Base-by-base conservation (phyloP, 225 moss, liverwort and hornwort genomes). In the Polytrichum commune region DNA sequence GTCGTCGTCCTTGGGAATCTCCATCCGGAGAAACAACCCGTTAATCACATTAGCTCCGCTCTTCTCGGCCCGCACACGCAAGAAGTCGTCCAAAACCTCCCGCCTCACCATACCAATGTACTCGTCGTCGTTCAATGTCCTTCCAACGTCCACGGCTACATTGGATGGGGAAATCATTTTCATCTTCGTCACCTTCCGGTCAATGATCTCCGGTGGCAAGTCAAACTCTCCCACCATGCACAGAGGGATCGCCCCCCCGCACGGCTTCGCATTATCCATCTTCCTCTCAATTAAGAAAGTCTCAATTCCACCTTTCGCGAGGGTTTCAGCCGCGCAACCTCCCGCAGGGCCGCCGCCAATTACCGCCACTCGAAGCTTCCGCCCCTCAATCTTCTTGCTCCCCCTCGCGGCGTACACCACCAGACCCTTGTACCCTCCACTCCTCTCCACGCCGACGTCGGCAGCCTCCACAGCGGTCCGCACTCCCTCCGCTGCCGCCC, bases 161-260 rank as follows among this genome's bases (percentile, higher is more conserved):
- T 98, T 98, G 9, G 97, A 98, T 1, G 94, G 97, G 46, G 97
- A 98, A n/a, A 95, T 95, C 94, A 98, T 94, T 57, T 98, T 98
- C 97, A 98, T 98, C 82, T 95, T 94, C 54, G 97, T 98, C 28
- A 98, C 97, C 90, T 91, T 98, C 24, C 97, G 86, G 66, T 95
- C 97, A 19, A 98, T 98, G 23, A 95, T 98, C 29, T 90, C 90
- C 46, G 60, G 62, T 0, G 95, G 95, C 4, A 98, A 63, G 28
- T 95, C 84, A 19, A 98, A 95, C 71, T 98, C 98, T 13, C 84
- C 90, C 8, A 98, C 91, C 98, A 93, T 95, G 71, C 98, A 98
- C 29, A 98, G 77, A 1, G 86, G 86, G 63, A 89, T 90, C 23
- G 86, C 86, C 29, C 84, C 86, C 22, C 89, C 89, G 24, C 86